phyloP scores from a whole-genome alignment of 257 asterid genomes.

The Penstemon davidsonii region DNA sequence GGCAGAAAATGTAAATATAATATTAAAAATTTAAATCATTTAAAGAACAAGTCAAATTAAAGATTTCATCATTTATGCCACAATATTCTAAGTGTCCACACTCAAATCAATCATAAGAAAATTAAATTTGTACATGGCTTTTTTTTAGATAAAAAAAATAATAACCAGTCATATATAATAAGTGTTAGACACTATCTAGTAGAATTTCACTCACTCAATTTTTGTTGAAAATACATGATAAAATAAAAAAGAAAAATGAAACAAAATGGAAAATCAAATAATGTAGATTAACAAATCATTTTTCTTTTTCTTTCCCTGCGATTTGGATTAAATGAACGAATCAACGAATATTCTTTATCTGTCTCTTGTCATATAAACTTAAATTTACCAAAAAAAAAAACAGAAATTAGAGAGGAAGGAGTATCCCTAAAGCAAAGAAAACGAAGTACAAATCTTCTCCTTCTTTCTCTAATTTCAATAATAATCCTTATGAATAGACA shows the following conservation, averaged over 20 bases:
- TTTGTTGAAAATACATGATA: not conserved
- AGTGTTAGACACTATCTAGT: no score
- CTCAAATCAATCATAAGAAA: no score
- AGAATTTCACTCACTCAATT: no score
- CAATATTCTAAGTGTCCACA: no score
- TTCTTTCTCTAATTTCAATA: constrained; percentile 12
- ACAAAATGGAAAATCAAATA: not conserved
- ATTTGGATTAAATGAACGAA: constrained; percentile 29
- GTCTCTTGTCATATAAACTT: not conserved
- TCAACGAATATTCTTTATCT: constrained; percentile 44
- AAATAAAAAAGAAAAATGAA: not conserved
- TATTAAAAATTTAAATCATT: no score
- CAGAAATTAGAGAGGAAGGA: constrained; percentile 26
- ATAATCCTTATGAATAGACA: constrained; percentile 4
- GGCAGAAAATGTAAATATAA: no score
- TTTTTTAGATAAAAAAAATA: not conserved
- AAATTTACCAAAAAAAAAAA: not conserved
- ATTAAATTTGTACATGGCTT: not conserved
- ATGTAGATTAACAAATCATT: not conserved
- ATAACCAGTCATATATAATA: not conserved
- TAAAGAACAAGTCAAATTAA: no score
- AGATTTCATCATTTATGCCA: no score
- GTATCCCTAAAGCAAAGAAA: constrained; percentile 38
- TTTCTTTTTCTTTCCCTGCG: not conserved
- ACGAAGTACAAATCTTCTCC: constrained; percentile 26